These are phyloP conservation scores for Strigomonas culicis DNA, from an alignment of 208 protist genomes.

Conservation along the genomic window DNA sequence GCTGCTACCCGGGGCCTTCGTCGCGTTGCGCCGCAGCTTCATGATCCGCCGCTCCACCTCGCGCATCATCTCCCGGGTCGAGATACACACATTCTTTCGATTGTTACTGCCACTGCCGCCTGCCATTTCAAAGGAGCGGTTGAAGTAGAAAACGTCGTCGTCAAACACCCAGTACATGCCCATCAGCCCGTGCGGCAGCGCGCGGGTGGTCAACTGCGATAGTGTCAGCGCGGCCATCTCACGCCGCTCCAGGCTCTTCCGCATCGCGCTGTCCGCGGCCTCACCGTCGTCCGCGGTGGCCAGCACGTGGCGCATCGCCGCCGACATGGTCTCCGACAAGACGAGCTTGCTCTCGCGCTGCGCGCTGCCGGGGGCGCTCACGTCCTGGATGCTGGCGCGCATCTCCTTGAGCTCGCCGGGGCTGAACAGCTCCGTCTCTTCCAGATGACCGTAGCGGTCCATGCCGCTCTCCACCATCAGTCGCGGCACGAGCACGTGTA, in stretches of 20 bases:
- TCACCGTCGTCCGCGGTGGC: neutral
- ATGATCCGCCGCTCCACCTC: slow-evolving; percentile 45
- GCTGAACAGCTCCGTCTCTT: slow-evolving; percentile 22
- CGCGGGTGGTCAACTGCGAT: slow-evolving; percentile 11
- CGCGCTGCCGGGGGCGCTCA: neutral
- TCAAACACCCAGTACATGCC: slow-evolving; percentile 88
- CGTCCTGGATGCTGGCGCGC: neutral
- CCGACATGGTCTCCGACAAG: too few species aligned
- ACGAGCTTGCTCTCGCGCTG: neutral
- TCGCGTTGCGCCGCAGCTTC: slow-evolving; percentile 30
- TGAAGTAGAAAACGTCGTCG: slow-evolving; percentile 81
- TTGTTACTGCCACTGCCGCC: neutral
- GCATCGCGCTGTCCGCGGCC: neutral
- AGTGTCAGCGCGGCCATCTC: neutral
- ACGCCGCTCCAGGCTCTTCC: neutral
- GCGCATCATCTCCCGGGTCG: slow-evolving; percentile 49
- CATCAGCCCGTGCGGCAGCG: slow-evolving; percentile 36
- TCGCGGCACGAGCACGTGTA: slow-evolving; percentile 63
- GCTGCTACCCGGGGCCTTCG: slow-evolving; percentile 4
- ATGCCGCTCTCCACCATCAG: slow-evolving; percentile 35
- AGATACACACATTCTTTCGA: slow-evolving; percentile 44
- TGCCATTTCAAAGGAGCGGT: slow-evolving; percentile 10
- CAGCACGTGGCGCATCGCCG: neutral
- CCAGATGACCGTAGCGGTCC: slow-evolving; percentile 18
- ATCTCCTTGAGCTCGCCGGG: slow-evolving; percentile 12